These are phyloP conservation scores for Blumeria graminis DNA, from an alignment of 2,329 filamentous ascomycete species.

Conservation along the genomic window DNA sequence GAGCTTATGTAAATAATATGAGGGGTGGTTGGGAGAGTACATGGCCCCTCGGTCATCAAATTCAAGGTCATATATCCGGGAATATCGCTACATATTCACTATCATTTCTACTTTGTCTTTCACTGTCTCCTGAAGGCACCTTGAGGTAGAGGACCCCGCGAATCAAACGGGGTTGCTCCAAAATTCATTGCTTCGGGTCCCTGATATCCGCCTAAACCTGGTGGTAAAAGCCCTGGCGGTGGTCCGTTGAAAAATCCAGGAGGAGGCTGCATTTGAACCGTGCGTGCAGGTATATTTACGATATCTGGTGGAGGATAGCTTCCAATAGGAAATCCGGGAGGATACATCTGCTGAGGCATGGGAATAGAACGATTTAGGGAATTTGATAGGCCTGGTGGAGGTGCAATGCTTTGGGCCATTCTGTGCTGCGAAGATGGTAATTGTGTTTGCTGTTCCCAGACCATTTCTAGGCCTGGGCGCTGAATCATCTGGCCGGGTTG, in stretches of 20 bases:
- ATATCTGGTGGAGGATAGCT: conserved; percentile 23
- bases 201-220: conserved; percentile 31
- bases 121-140: conserved; percentile 20
- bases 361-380: conserved; percentile 19
- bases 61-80: too few relatives aligned
- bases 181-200: conserved; percentile 27
- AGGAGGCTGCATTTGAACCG: conserved; percentile 27
- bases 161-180: conserved; percentile 26
- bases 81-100: not conserved
- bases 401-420: conserved; percentile 27
- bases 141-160: conserved; percentile 28
- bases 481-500: conserved; percentile 41
- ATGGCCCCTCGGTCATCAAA: too few relatives aligned
- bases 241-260: conserved; percentile 20
- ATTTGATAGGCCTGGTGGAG: conserved; percentile 31
- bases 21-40: too few relatives aligned
- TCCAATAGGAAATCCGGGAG: conserved; percentile 32
- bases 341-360: conserved; percentile 31
- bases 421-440: conserved; percentile 7
- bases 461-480: conserved; percentile 35
- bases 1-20: too few relatives aligned
- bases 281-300: conserved; percentile 16
- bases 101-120: conserved; percentile 1
- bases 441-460: conserved; percentile 15
- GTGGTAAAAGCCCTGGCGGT: conserved; percentile 26